Base-by-base conservation (phyloP, 352 stramenopile species). In the Phytophthora chlamydospora region DNA sequence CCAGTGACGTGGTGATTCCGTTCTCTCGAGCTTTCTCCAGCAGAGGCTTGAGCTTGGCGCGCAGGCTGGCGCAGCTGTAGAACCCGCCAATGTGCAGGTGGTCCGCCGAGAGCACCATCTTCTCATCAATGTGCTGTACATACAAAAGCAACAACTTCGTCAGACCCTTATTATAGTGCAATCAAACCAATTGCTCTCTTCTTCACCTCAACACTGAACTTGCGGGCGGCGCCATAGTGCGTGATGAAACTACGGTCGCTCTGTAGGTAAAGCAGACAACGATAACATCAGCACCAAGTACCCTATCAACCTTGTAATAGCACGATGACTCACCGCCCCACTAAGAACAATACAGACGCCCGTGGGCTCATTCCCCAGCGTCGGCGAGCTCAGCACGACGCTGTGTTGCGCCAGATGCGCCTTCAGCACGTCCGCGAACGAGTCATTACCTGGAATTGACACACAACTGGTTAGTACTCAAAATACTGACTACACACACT, bases 11-110 rank as follows among this genome's bases (percentile, higher is more conserved):
- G 12, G 83, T 92, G 24, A 94, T 79, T 4, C 84, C 86, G 24
- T 78, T 76, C 19, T 72, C 71, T 34, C 66, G 80, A 12, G 83
- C 83, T 56, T 78, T 78, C 46, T 81, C 52, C 7, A 93, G 59
- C 41, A 91, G 45, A 21, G 75, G 68, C 65, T 76, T 76, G 36
- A 95, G 65, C n/a, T 81, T 83, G 10, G 65, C 39, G 59, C 88
- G 71, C 14, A 95, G 66, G 27, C 69, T 84, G 11, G 72, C 59
- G 69, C 81, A 91, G 57, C 83, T 91, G 65, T 92, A 95, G 60
- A 90, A 95, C 3, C 80, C 86, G 55, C 87, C 87, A 39, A 95
- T 89, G 53, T 95, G 85, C 35, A 93, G 42, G 45, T 93, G 85
- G 29, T 87, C 63, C 0, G 79, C 81, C 0, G 75, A 65, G 0